These are phyloP conservation scores for Pyricularia grisea DNA, from an alignment of 2,329 filamentous ascomycete species.

Conservation along the genomic window DNA sequence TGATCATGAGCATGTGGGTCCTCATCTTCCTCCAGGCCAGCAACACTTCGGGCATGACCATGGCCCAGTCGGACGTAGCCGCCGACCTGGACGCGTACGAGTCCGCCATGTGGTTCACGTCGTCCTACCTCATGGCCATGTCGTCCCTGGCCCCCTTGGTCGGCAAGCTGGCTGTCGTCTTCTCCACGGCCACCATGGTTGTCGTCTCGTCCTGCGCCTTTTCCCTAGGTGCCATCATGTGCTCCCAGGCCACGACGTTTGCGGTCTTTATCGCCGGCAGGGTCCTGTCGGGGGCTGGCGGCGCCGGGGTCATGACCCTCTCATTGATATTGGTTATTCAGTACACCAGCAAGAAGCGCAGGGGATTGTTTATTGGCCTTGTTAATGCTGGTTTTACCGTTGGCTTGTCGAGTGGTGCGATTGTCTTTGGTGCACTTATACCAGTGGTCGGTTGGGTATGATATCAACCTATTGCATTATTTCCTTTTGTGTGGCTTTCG, in stretches of 20 bases:
- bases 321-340: slow-evolving; percentile 71
- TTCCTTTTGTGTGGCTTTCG: neutral
- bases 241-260: slow-evolving; percentile 50
- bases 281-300: slow-evolving; percentile 58
- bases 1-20: slow-evolving; percentile 42
- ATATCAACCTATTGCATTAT: neutral
- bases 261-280: slow-evolving; percentile 59
- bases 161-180: slow-evolving; percentile 65
- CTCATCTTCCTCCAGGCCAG: slow-evolving; percentile 53
- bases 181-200: slow-evolving; percentile 58
- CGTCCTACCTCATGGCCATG: slow-evolving; percentile 57
- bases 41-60: slow-evolving; percentile 75
- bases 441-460: slow-evolving; percentile 58
- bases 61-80: slow-evolving; percentile 69
- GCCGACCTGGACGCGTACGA: slow-evolving; percentile 66
- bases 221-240: slow-evolving; percentile 53
- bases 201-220: slow-evolving; percentile 50
- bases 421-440: slow-evolving; percentile 21
- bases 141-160: slow-evolving; percentile 58
- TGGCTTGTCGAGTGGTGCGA: slow-evolving; percentile 20
- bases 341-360: slow-evolving; percentile 53
- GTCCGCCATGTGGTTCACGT: slow-evolving; percentile 71
- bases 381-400: slow-evolving; percentile 51
- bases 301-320: slow-evolving; percentile 63
- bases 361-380: slow-evolving; percentile 66